phyloP scores from a whole-genome alignment of 192 early-diverging fungal species.

The Lobosporangium transversale region DNA sequence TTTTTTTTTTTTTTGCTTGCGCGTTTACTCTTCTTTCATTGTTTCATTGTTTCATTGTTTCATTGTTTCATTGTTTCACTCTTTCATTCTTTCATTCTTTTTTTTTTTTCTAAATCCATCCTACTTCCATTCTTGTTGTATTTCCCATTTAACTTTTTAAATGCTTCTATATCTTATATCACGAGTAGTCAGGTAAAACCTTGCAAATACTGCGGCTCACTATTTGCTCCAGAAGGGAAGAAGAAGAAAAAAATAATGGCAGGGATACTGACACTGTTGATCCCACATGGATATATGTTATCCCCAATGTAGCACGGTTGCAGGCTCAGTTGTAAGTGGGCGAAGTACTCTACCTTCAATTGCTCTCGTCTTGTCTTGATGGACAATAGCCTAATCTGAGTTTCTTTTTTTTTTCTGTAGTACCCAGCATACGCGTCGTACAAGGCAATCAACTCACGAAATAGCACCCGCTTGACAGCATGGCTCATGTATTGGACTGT shows the following conservation, averaged over 20 bases:
- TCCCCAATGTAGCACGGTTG: conserved; percentile 33
- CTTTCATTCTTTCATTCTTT: not conserved
- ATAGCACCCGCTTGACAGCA: conserved; percentile 33
- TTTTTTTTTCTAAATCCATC: not conserved
- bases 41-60: too few relatives aligned
- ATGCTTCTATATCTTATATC: conserved; percentile 27
- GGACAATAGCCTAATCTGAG: not conserved
- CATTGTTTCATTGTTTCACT: not conserved
- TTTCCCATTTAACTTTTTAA: not conserved
- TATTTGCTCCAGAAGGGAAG: not conserved
- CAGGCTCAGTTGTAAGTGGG: conserved; percentile 27
- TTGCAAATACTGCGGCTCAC: too few relatives aligned
- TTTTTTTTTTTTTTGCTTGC: too few relatives aligned
- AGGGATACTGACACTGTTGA: not conserved
- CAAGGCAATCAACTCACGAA: conserved; percentile 39
- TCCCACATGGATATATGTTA: not conserved
- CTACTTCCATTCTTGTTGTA: not conserved
- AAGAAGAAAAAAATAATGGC: not conserved
- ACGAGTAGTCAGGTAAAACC: conserved; percentile 34
- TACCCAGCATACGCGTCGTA: conserved; percentile 52
- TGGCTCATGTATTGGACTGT: conserved; percentile 54
- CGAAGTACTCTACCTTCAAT: not conserved
- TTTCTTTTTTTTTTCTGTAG: not conserved
- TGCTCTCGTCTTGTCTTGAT: too few relatives aligned
- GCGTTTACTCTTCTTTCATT: too few relatives aligned